Conservation (phyloP, 2,329 filamentous ascomycete species). For the Plectosphaerella cucumerina region DNA sequence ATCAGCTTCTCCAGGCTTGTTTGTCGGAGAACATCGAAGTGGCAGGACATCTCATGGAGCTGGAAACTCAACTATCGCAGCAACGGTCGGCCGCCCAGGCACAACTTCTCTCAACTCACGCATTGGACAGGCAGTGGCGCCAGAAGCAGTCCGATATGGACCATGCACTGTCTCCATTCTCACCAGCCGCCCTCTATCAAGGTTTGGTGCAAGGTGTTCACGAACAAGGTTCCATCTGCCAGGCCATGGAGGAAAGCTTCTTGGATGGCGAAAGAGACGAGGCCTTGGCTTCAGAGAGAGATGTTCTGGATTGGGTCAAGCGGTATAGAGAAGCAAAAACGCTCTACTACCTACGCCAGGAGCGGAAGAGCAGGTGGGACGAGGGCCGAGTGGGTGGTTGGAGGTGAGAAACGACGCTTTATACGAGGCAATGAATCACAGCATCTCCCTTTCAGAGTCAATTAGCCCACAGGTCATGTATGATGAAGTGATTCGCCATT, state of each 20-base stretch:
- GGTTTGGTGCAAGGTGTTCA: conserved; percentile 69
- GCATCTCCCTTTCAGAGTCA: not conserved
- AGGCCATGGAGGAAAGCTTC: conserved; percentile 89
- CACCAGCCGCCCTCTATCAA: conserved; percentile 82
- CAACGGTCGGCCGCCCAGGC: conserved; percentile 72
- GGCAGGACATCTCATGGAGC: conserved; percentile 56
- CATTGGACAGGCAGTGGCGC: conserved; percentile 88
- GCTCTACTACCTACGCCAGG: conserved; percentile 72
- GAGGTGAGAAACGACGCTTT: conserved; percentile 52
- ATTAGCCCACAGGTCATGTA: too few relatives aligned
- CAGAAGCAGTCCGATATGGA: conserved; percentile 89
- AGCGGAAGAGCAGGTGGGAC: conserved; percentile 92
- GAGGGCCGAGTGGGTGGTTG: conserved; percentile 93
- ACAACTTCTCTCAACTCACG: conserved; percentile 76
- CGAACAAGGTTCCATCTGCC: conserved; percentile 79
- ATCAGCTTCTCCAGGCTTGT: conserved; percentile 58
- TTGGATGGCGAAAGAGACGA: conserved; percentile 53
- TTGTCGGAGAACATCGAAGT: conserved; percentile 70
- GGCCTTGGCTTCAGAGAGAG: conserved; percentile 65
- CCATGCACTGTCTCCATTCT: conserved; percentile 75
- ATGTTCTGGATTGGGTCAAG: conserved; percentile 80
- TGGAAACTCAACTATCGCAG: conserved; percentile 53
- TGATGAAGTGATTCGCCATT: too few relatives aligned
- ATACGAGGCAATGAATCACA: too few relatives aligned
- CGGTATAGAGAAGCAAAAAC: conserved; percentile 77